Evolutionary conservation across 352 stramenopile genomes (phyloP), one percentile per base, ranked within the genome.

Genomic region (Chloridella minuta): DNA sequence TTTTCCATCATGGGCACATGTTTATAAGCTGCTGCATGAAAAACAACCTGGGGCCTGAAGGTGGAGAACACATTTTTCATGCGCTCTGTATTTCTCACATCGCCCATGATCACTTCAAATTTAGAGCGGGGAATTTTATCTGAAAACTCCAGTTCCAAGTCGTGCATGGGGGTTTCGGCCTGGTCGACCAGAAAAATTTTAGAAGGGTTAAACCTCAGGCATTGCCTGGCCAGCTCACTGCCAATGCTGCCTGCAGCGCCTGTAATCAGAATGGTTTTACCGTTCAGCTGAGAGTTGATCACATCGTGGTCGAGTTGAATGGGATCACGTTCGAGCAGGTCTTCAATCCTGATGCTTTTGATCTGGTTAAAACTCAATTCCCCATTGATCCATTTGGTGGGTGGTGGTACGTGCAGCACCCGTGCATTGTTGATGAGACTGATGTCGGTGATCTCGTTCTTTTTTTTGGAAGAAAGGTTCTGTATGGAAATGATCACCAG

Each of bases 291-390:
- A n/a, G 40, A 10, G n/a, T n/a, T 66, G 40, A 66, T 66, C 10
- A 66, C n/a, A 66, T 18, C 10, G 40, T 10, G 10, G n/a, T 66
- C 40, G 10, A 66, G n/a, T 66, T 66, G 10, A 66, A 66, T 66
- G 40, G 40, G 40, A 66, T 66, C 40, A 18, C 40, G 10, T 66
- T 66, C 40, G 10, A 66, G n/a, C 10, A 66, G 40, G n/a, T 66
- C 40, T 66, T 66, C 40, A 66, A 66, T 66, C 10, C 40, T 10
- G n/a, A 66, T 66, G 40, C 40, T 66, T 66, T 66, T 66, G 40
- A 66, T 66, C 40, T 66, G 40, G n/a, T 66, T 66, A 66, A 66
- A 66, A 66, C 40, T 66, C 40, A 66, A 66, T 66, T 66, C 40
- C 10, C 40, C 40, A 66, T 66, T 66, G 40, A 66, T 66, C 40